phyloP scores from a whole-genome alignment of 306 rosid genomes.

The Begonia masoniana region DNA sequence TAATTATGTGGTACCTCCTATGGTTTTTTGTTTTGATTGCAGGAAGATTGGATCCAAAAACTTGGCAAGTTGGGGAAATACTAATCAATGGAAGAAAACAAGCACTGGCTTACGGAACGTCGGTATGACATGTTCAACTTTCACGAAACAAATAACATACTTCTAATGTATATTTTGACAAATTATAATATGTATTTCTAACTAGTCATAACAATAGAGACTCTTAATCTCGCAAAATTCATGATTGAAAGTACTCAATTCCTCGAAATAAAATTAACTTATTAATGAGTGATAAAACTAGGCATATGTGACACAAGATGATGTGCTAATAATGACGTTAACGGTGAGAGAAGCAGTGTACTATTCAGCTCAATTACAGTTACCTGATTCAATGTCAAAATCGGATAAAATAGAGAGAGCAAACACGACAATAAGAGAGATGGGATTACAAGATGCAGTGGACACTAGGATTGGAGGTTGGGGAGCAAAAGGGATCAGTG shows the following conservation, averaged over 20 bases:
- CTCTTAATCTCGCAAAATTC: neutral
- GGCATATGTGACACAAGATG: constrained; percentile 47
- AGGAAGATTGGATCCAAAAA: constrained; percentile 32
- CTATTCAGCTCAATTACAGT: constrained; percentile 58
- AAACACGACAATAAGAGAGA: constrained; percentile 39
- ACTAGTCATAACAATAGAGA: too few species aligned
- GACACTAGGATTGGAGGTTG: constrained; percentile 56
- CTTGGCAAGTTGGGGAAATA: constrained; percentile 24
- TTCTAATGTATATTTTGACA: too few species aligned
- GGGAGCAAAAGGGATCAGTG: constrained; percentile 48
- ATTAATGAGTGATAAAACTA: neutral
- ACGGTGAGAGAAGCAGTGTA: constrained; percentile 42
- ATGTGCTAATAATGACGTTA: constrained; percentile 21
- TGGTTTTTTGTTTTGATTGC: constrained; percentile 3
- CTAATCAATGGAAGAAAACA: constrained; percentile 26
- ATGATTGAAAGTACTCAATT: too few species aligned
- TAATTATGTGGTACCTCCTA: too few species aligned
- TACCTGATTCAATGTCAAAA: constrained; percentile 44
- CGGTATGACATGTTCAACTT: constrained; percentile 14
- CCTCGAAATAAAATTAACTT: too few species aligned
- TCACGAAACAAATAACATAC: too few species aligned
- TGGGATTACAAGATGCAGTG: constrained; percentile 49
- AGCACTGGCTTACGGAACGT: constrained; percentile 28
- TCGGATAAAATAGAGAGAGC: constrained; percentile 57
- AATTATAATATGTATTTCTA: too few species aligned